phyloP scores from a whole-genome alignment of 1,284 basidiomycete genomes.

The Dichomitus squalens region DNA sequence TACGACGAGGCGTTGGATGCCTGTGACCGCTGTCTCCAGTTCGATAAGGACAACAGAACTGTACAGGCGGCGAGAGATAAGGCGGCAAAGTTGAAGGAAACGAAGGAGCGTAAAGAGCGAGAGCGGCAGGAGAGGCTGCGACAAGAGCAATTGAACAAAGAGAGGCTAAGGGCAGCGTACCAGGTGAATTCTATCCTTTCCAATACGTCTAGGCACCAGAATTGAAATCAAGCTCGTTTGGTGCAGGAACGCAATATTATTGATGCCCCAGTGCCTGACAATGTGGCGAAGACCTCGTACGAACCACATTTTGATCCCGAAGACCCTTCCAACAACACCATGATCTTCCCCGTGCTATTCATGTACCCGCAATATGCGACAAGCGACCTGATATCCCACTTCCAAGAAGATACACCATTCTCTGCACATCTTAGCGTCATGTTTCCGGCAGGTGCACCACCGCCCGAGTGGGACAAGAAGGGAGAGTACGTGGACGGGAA shows the following conservation, averaged over 20 bases:
- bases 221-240: conserved; percentile 8
- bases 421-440: conserved; percentile 77
- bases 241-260: conserved; percentile 68
- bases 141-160: conserved; percentile 49
- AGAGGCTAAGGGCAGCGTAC: conserved; percentile 57
- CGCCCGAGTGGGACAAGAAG: conserved; percentile 77
- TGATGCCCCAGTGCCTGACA: conserved; percentile 58
- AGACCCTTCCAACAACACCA: conserved; percentile 54
- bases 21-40: conserved; percentile 65
- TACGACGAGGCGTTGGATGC: conserved; percentile 83
- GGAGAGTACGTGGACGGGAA: conserved; percentile 73
- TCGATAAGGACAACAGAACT: conserved; percentile 57
- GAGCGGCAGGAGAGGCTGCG: conserved; percentile 50
- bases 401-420: conserved; percentile 87
- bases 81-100: conserved; percentile 46
- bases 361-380: conserved; percentile 90
- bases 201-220: background rate
- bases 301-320: conserved; percentile 64
- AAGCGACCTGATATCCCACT: conserved; percentile 87
- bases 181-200: conserved; percentile 44
- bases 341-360: conserved; percentile 89
- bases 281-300: conserved; percentile 54
- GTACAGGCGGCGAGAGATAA: conserved; percentile 51
- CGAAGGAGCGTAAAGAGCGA: conserved; percentile 52
- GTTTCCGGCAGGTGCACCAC: conserved; percentile 71